Percentiles rank a stretch among this genome's conserved stretches.
phyloP scores from a whole-genome alignment of 257 asterid species.

The Solanum lignicaule region DNA sequence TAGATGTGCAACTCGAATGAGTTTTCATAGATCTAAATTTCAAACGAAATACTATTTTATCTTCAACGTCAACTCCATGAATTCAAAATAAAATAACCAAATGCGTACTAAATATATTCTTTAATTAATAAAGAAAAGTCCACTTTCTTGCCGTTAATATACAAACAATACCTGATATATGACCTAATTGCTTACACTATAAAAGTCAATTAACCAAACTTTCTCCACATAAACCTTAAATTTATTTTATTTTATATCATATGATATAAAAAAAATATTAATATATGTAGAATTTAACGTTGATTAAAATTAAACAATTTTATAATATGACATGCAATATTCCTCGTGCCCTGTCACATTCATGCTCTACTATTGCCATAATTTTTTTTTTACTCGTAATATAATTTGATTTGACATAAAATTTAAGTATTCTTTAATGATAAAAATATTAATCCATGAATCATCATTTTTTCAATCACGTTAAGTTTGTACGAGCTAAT shows the following conservation, averaged over 20 bases:
- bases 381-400: not conserved
- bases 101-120: not conserved
- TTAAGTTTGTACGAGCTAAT: too few species aligned
- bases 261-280: not conserved
- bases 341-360: not conserved
- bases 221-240: not conserved
- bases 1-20: too few species aligned
- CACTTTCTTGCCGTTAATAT: not conserved
- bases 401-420: not conserved
- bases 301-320: not conserved
- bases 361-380: not conserved
- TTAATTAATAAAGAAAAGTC: not conserved
- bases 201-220: not conserved
- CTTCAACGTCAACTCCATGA: rapidly evolving
- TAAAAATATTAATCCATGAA: too few species aligned
- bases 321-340: not conserved
- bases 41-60: not conserved
- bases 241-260: not conserved
- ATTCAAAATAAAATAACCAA: not conserved
- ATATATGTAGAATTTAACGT: not conserved
- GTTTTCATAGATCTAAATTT: too few species aligned
- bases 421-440: rapidly evolving
- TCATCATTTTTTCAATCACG: too few species aligned
- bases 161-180: not conserved
- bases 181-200: not conserved